Base-by-base conservation (phyloP, 208 protist species). In the Jaenimonas drosophilae region DNA sequence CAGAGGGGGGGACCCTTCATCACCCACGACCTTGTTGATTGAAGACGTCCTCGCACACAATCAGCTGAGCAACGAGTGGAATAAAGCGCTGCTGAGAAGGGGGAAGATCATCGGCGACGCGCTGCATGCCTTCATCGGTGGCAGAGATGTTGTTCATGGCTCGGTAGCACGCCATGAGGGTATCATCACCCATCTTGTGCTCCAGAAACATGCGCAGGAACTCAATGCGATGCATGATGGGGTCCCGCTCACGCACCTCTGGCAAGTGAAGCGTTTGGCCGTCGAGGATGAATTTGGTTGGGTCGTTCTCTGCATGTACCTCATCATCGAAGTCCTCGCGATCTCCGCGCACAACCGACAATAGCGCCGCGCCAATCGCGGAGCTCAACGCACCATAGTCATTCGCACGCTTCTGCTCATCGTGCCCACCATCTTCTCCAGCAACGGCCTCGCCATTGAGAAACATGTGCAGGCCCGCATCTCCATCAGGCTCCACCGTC, bases 221-320 rank as follows among this genome's bases (percentile, higher is more conserved):
- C 68, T 96, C 90, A 47, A 96, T 95, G 38, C 90, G 74, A 41
- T 84, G 72, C 76, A 91, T 88, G 6, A 96, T 64, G 20, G 84
- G 79, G 48, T 94, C 84, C 1, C 46, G 63, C 3, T 73, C 76
- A 14, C 62, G 72, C 23, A 91, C 66, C 49, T 91, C 88, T 14
- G 78, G 76, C 39, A 96, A 40, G 24, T 86, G 59, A 6, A 96
- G 66, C 17, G 85, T 86, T 43, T 90, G 82, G n/a, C 89, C 89
- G 33, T 92, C 83, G 11, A 96, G 52, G 54, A 91, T 64, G 24
- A 96, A 89, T 47, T 69, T 72, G 31, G 67, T 75, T 0, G 63
- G 58, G 49, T 88, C 76, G 5, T 53, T 51, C 27, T 69, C 64
- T 9, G 38, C 45, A 2, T 53, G 74, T 0, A 69, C 67, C n/a